Conservation (phyloP, 2,329 filamentous ascomycete genomes). For the Penicillium sp. region DNA sequence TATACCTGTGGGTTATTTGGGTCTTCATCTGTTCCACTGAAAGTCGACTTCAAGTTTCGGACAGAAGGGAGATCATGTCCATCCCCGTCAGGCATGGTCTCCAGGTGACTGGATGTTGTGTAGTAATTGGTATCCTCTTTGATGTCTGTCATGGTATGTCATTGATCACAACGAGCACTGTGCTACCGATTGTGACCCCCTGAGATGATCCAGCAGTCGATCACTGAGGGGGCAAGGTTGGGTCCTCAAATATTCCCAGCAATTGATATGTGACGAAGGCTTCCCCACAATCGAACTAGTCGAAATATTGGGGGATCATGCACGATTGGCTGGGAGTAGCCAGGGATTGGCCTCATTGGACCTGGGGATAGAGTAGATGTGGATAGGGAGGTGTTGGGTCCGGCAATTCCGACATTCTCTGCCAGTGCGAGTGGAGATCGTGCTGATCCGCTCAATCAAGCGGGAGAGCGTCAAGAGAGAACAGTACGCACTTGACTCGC, state of each 20-base stretch:
- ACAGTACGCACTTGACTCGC: no score
- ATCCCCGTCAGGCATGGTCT: slow-evolving; percentile 8
- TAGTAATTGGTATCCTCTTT: neutral
- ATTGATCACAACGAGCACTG: neutral
- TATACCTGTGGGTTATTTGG: slow-evolving; percentile 26
- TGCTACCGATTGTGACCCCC: neutral
- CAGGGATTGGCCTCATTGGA: neutral
- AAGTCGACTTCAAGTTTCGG: slow-evolving; percentile 4
- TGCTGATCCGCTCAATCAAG: no score
- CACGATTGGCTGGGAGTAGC: neutral
- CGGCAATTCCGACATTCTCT: slow-evolving; percentile 7
- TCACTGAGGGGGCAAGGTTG: neutral
- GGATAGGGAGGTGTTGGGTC: neutral
- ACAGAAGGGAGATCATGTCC: neutral
- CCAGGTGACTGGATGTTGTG: slow-evolving; percentile 8
- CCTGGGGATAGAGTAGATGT: neutral
- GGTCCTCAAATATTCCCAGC: neutral
- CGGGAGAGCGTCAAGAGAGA: no score
- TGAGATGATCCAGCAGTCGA: neutral
- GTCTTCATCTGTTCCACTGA: slow-evolving; percentile 1
- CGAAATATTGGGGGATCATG: neutral
- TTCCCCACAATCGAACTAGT: slow-evolving; percentile 9
- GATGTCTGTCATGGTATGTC: slow-evolving; percentile 7
- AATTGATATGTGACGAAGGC: neutral
- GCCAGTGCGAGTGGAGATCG: neutral